Base-by-base conservation (phyloP, 805 yeast genomes). In the Candida pini region DNA sequence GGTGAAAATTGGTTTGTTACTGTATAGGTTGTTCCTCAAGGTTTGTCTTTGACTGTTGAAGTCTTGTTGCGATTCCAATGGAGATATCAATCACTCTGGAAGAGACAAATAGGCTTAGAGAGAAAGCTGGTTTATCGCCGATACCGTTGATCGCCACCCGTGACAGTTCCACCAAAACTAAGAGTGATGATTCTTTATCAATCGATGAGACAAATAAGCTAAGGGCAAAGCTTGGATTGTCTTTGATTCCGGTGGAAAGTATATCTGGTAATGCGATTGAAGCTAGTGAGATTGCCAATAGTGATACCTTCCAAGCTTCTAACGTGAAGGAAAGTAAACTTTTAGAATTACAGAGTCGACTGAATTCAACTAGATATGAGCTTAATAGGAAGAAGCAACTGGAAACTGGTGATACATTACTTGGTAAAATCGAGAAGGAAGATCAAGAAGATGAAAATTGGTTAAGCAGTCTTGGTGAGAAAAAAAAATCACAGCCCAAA, bases 161-260 rank as follows among this genome's bases (percentile, higher is more conserved):
- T 12, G 25, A 22, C 23, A 20, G 10, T 5, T 4, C 25, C 25
- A 22, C 25, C 10, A 7, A 10, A 8, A 8, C 10, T 7, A 12
- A 12, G n/a, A 22, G 25, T 13, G 20, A 21, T 10, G 27, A 36
- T 18, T 34, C 42, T 1, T 26, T 68, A 22, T 63, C 72, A 1
- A 36, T 71, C 4, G 68, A 62, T 33, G 77, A 71, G 36, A 72
- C 78, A 0, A 73, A 73, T 48, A 60, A 56, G 42, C 54, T 73
- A 10, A 53, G 78, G 18, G 43, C 51, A 3, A 53, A 64, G 30
- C 37, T 69, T 18, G 78, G 78, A 2, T 52, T 72, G n/a, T 54
- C 57, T 28, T 35, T 66, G 5, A 48, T 68, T 24, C 78, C 80
- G 1, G 66, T 75, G 13, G 68, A 66, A 9, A 40, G 38, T 8